Conservation (phyloP, 352 stramenopile genomes). For the Globisporangium radiosum region DNA sequence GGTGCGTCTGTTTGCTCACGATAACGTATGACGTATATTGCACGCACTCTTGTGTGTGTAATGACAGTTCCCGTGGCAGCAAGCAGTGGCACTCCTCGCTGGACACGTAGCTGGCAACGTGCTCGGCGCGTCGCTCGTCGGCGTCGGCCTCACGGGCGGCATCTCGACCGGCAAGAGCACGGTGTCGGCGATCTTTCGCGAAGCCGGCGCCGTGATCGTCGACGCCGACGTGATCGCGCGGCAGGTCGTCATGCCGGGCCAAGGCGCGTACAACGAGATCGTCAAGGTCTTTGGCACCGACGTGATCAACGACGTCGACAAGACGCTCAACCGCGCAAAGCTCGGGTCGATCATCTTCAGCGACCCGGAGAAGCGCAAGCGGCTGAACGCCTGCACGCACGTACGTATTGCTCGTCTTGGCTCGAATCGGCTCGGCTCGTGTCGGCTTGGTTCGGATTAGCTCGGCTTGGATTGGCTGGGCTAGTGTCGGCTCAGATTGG, state of each 20-base stretch:
- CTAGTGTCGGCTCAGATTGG: no score
- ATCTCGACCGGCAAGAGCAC: conserved; percentile 84
- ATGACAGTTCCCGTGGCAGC: conserved; percentile 31
- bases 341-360: conserved; percentile 83
- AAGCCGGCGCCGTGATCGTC: conserved; percentile 63
- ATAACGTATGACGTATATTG: no score
- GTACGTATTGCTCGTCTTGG: conserved; percentile 9
- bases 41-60: no score
- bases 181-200: conserved; percentile 53
- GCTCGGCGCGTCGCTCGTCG: conserved; percentile 55
- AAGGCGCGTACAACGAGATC: conserved; percentile 69
- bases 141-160: conserved; percentile 73
- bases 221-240: conserved; percentile 78
- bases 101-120: conserved; percentile 31
- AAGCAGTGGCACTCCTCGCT: conserved; percentile 16
- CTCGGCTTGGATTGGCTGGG: no score
- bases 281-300: conserved; percentile 59
- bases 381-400: conserved; percentile 77
- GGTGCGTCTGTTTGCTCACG: no score
- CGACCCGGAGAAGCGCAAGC: conserved; percentile 59
- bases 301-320: conserved; percentile 69
- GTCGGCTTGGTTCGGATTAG: no score
- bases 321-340: conserved; percentile 77
- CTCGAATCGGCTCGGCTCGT: no score
- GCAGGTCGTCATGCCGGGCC: conserved; percentile 71